Evolutionary conservation across 2,329 filamentous ascomycete genomes (phyloP).

Genomic region (Botrytis porri): DNA sequence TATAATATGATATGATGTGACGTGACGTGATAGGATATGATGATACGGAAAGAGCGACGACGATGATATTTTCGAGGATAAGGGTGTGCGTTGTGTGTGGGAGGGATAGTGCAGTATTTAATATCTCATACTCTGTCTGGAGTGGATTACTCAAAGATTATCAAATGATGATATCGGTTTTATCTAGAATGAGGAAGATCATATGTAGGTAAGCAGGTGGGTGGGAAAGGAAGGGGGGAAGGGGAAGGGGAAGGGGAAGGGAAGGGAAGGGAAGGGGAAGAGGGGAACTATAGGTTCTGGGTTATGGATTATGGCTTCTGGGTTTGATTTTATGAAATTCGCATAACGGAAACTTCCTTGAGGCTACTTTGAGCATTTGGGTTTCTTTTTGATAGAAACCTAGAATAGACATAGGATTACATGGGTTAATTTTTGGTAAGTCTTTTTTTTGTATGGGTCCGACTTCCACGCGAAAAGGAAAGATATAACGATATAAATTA

Average conservation of each 20-base stretch:
- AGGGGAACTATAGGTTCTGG: neutral
- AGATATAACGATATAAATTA: too few species aligned
- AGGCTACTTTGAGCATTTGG: neutral
- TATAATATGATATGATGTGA: neutral
- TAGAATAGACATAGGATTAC: neutral
- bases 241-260: neutral
- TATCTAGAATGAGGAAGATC: neutral
- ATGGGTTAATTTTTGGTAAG: neutral
- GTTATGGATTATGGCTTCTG: neutral
- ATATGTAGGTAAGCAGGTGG: neutral
- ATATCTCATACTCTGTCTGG: neutral
- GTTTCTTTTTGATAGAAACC: neutral
- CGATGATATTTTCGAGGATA: neutral
- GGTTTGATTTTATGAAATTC: neutral
- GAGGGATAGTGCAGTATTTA: neutral
- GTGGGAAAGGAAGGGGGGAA: neutral
- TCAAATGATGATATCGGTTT: neutral
- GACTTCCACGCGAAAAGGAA: neutral
- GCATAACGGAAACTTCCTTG: neutral
- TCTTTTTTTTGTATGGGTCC: neutral
- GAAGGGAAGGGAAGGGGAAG: too few species aligned
- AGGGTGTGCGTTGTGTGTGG: neutral
- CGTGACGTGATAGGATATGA: neutral
- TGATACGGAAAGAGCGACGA: neutral
- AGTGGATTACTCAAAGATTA: neutral